phyloP scores from a whole-genome alignment of 768 basidiomycete species.

The Lyophyllum shimeji region DNA sequence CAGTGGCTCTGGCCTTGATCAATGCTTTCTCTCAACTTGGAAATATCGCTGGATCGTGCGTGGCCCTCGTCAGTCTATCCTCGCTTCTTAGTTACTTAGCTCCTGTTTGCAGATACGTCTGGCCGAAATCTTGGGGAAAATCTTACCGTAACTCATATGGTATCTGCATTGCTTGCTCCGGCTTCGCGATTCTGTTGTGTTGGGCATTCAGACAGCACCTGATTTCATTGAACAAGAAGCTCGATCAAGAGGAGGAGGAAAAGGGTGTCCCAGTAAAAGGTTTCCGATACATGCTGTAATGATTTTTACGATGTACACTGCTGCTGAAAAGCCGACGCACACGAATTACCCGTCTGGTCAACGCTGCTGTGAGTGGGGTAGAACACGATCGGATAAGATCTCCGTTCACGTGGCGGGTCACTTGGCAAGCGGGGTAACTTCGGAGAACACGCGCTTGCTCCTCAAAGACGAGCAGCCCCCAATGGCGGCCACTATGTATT shows the following conservation, averaged over 20 bases:
- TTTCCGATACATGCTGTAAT: slow-evolving; percentile 48
- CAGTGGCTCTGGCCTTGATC: slow-evolving; percentile 81
- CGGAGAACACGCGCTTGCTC: slow-evolving; percentile 18
- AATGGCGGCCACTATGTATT: too few species aligned
- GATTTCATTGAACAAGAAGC: slow-evolving; percentile 34
- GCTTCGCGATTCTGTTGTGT: slow-evolving; percentile 48
- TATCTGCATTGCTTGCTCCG: slow-evolving; percentile 65
- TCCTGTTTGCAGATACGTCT: slow-evolving; percentile 48
- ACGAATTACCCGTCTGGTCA: neutral
- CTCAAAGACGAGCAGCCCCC: neutral
- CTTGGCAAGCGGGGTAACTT: slow-evolving; percentile 23
- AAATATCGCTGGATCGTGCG: slow-evolving; percentile 81
- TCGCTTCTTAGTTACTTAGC: neutral
- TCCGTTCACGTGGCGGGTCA: neutral
- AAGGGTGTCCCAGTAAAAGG: slow-evolving; percentile 31
- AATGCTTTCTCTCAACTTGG: slow-evolving; percentile 83
- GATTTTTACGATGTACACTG: neutral
- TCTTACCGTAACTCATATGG: slow-evolving; percentile 69
- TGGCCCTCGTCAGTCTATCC: slow-evolving; percentile 16
- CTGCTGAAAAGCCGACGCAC: neutral
- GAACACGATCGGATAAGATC: neutral
- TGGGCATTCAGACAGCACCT: slow-evolving; percentile 49
- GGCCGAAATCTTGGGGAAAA: slow-evolving; percentile 70
- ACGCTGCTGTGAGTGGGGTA: neutral
- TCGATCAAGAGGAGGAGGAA: slow-evolving; percentile 38